These are phyloP conservation scores for Abrus pulchellus DNA, from an alignment of 306 rosid species.

Conservation along the genomic window DNA sequence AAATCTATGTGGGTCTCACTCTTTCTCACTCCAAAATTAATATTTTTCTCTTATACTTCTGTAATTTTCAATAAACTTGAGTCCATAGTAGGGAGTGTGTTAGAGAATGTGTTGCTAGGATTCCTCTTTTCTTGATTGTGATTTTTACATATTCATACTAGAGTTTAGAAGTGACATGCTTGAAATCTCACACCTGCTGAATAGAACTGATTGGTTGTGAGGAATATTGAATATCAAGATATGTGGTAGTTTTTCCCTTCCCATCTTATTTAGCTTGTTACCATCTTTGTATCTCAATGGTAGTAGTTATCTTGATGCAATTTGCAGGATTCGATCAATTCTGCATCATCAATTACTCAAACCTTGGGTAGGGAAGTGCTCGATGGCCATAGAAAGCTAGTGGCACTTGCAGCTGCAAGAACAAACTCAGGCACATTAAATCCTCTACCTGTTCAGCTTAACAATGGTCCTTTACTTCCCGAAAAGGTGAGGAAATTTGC, in stretches of 20 bases:
- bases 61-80: no score
- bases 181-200: background rate
- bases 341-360: conserved; percentile 87
- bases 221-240: background rate
- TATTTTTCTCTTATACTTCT: no score
- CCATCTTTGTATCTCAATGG: conserved; percentile 17
- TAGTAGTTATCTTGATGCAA: conserved; percentile 41
- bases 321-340: conserved; percentile 84
- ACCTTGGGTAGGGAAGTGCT: conserved; percentile 85
- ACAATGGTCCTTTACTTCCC: conserved; percentile 83
- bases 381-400: conserved; percentile 88
- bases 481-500: conserved; percentile 72
- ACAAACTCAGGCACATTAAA: conserved; percentile 72
- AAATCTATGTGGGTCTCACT: no score
- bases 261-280: conserved; percentile 34
- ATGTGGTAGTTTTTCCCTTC: background rate
- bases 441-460: conserved; percentile 76
- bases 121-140: no score
- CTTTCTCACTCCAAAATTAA: no score
- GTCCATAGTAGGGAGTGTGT: no score
- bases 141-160: background rate
- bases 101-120: no score
- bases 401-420: conserved; percentile 80
- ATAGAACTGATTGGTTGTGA: conserved; percentile 11
- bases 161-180: background rate